Evolutionary conservation across 148 eudicot genomes (phyloP).

Genomic region (Camellia granthamiana): DNA sequence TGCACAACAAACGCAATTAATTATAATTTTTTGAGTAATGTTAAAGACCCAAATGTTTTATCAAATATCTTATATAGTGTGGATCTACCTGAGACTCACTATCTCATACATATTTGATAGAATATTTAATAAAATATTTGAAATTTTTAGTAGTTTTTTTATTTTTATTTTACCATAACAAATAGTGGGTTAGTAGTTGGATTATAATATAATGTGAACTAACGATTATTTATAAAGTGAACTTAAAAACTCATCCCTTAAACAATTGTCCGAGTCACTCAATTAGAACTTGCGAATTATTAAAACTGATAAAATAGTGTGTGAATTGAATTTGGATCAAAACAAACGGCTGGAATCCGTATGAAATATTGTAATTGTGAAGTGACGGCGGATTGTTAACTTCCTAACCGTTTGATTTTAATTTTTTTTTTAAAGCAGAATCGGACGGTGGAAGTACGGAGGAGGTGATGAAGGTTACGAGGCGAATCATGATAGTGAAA

Average conservation of each 20-base stretch:
- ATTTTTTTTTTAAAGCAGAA: conserved; percentile 14
- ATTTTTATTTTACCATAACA: no score
- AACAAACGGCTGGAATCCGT: background rate
- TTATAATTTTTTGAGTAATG: no score
- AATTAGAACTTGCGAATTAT: background rate
- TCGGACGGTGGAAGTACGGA: conserved; percentile 18
- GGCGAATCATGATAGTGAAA: conserved; percentile 50
- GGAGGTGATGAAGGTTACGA: conserved; percentile 36
- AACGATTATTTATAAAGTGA: background rate
- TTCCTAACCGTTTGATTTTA: background rate
- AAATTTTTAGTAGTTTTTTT: no score
- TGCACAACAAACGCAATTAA: background rate
- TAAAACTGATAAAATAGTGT: background rate
- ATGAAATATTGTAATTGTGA: background rate
- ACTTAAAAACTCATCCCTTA: no score
- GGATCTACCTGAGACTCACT: no score
- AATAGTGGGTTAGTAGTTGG: no score
- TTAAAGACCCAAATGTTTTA: no score
- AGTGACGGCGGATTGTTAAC: background rate
- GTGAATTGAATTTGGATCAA: background rate
- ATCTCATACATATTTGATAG: no score
- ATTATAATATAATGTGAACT: no score
- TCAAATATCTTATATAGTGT: no score
- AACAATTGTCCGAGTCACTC: no score
- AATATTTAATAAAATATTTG: no score